These are phyloP conservation scores for Rhodotorula kratochvilovae DNA, from an alignment of 768 basidiomycete species.

Conservation along the genomic window DNA sequence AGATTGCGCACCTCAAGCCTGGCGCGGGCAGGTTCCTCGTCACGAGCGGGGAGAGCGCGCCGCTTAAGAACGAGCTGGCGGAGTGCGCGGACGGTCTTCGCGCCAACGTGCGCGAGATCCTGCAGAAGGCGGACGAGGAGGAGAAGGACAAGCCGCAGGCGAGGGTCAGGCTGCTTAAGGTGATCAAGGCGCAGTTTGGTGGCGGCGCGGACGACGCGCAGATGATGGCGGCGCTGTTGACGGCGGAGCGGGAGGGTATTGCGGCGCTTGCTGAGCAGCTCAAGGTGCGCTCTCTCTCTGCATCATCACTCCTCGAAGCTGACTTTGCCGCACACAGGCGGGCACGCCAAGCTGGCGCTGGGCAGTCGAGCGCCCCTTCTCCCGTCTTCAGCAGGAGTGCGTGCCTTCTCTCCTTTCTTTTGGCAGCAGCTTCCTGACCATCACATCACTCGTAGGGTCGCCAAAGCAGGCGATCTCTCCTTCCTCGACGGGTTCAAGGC, in stretches of 20 bases:
- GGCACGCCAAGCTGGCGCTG: slow-evolving; percentile 15
- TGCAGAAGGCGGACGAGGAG: not conserved
- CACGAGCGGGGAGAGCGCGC: not conserved
- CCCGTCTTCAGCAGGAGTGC: not conserved
- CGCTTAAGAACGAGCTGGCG: not conserved
- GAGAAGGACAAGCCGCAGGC: slow-evolving; percentile 6
- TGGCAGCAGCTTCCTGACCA: no score
- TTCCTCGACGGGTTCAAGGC: slow-evolving; percentile 1
- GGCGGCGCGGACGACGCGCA: not conserved
- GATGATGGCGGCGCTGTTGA: slow-evolving; percentile 7
- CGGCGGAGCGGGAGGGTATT: slow-evolving; percentile 14
- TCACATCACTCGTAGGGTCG: not conserved
- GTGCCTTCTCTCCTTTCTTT: not conserved
- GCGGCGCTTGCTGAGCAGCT: not conserved
- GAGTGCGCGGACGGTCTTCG: not conserved
- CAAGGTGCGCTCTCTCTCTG: not conserved
- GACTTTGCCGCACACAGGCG: not conserved
- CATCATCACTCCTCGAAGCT: no score
- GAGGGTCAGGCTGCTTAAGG: slow-evolving; percentile 12
- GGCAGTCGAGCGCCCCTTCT: slow-evolving; percentile 13
- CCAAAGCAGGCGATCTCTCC: not conserved
- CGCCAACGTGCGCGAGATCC: not conserved
- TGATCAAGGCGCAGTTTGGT: not conserved
- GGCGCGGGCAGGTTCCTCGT: slow-evolving; percentile 16
- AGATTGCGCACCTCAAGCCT: not conserved